Conservation (phyloP, 2,329 filamentous ascomycete genomes). For the Phaeosphaeriaceae sp. region DNA sequence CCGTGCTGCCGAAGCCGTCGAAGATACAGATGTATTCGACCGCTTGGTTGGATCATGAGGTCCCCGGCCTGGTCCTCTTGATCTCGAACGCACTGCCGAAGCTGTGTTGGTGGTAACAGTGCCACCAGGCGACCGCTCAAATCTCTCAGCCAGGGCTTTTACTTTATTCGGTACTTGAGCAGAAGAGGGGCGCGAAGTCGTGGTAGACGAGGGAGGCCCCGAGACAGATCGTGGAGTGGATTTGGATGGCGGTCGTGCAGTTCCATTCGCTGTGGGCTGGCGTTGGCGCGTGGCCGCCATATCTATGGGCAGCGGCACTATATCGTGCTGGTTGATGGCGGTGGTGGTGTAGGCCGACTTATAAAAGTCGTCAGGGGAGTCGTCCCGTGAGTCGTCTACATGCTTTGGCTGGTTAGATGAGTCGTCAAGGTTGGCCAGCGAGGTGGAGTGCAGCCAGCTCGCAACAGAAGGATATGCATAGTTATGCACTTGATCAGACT, state of each 20-base stretch:
- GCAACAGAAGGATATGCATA: slow-evolving; percentile 42
- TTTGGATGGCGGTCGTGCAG: slow-evolving; percentile 31
- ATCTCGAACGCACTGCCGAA: slow-evolving; percentile 28
- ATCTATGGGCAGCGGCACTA: not conserved
- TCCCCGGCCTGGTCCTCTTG: slow-evolving; percentile 22
- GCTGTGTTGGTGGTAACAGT: slow-evolving; percentile 24
- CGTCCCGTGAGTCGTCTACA: slow-evolving; percentile 24
- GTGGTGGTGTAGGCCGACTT: slow-evolving; percentile 28
- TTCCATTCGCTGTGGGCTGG: slow-evolving; percentile 36
- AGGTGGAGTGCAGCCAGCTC: slow-evolving; percentile 46
- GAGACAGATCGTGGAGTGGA: slow-evolving; percentile 37
- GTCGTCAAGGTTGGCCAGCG: slow-evolving; percentile 34
- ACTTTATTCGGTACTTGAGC: slow-evolving; percentile 40
- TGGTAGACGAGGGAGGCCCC: slow-evolving; percentile 34
- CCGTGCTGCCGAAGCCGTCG: slow-evolving; percentile 37
- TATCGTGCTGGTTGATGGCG: slow-evolving; percentile 8
- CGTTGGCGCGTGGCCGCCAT: slow-evolving; percentile 31
- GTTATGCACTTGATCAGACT: slow-evolving; percentile 38
- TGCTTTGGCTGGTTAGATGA: slow-evolving; percentile 1
- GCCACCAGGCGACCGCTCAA: slow-evolving; percentile 41
- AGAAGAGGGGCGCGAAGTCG: slow-evolving; percentile 26
- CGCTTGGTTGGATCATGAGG: slow-evolving; percentile 20
- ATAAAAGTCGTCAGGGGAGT: slow-evolving; percentile 42
- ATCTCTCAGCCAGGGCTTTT: slow-evolving; percentile 45
- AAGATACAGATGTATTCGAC: slow-evolving; percentile 27